Conservation (phyloP, 169 alveolate species). For the Cryptosporidium canis region DNA sequence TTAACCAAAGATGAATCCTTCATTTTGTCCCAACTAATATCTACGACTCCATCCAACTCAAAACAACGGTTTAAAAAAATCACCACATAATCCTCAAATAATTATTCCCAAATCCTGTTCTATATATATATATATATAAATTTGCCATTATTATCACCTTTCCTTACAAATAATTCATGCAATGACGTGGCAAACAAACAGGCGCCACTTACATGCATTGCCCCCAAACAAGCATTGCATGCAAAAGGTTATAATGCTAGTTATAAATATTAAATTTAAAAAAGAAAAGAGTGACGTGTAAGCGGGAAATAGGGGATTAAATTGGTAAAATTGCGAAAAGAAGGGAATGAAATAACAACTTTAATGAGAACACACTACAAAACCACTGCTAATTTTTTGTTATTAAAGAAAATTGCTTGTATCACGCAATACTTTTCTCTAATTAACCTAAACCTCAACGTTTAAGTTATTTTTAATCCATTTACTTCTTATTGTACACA, state of each 20-base stretch:
- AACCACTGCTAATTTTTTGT: neutral
- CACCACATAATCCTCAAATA: too few species aligned
- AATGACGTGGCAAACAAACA: neutral
- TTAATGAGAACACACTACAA: neutral
- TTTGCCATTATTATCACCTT: too few species aligned
- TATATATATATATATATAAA: too few species aligned
- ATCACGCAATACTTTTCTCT: neutral
- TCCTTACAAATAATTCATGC: neutral
- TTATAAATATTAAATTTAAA: neutral
- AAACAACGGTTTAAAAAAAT: too few species aligned
- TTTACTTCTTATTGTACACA: neutral
- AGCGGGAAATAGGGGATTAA: neutral
- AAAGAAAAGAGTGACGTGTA: neutral
- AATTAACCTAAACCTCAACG: conserved; percentile 69
- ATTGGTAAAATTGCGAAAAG: neutral
- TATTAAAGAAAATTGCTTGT: neutral
- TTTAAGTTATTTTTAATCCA: conserved; percentile 30
- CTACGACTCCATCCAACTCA: too few species aligned
- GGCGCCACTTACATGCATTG: neutral
- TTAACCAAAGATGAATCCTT: too few species aligned
- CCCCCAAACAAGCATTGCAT: neutral
- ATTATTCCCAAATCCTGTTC: too few species aligned
- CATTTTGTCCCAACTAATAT: too few species aligned
- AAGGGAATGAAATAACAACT: neutral
- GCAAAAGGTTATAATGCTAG: neutral